Evolutionary conservation across 1,284 basidiomycete species (phyloP).

Genomic region (Termitomyces sp.): DNA sequence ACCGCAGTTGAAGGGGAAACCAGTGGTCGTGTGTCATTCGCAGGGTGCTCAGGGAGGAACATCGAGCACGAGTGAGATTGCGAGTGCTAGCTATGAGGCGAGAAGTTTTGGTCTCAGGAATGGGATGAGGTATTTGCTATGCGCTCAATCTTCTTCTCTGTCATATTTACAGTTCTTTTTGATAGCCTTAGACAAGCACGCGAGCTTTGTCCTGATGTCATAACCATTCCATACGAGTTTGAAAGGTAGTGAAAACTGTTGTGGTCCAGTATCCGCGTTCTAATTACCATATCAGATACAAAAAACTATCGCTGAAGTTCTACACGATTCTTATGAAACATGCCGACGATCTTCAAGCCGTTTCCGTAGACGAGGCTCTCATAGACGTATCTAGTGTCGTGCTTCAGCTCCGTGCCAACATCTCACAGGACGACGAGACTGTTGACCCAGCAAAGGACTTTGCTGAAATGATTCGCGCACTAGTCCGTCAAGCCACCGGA

Average conservation of each 20-base stretch:
- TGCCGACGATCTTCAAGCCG: constrained; percentile 90
- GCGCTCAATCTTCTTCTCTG: not conserved
- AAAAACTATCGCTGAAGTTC: constrained; percentile 76
- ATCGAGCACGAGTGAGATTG: constrained; percentile 89
- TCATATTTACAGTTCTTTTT: not conserved
- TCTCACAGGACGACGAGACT: constrained; percentile 19
- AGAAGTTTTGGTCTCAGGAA: constrained; percentile 84
- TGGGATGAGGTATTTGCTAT: constrained; percentile 76
- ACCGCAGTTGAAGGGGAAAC: constrained; percentile 78
- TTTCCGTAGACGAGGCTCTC: constrained; percentile 94
- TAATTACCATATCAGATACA: constrained; percentile 55
- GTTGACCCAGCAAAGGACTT: constrained; percentile 65
- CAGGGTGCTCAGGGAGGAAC: constrained; percentile 64
- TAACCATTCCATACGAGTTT: constrained; percentile 91
- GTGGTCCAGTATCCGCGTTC: not conserved
- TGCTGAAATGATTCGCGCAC: constrained; percentile 76
- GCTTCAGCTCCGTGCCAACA: constrained; percentile 33
- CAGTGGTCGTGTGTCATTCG: constrained; percentile 94
- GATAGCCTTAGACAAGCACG: constrained; percentile 78
- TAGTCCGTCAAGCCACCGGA: constrained; percentile 71
- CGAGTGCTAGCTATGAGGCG: constrained; percentile 93
- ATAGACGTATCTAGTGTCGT: constrained; percentile 81
- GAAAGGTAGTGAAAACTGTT: constrained; percentile 45
- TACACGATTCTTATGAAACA: constrained; percentile 89
- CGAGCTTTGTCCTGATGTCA: constrained; percentile 66